Evolutionary conservation across 495 filamentous ascomycete species (phyloP).

Genomic region (Trichoderma orchidacearum): DNA sequence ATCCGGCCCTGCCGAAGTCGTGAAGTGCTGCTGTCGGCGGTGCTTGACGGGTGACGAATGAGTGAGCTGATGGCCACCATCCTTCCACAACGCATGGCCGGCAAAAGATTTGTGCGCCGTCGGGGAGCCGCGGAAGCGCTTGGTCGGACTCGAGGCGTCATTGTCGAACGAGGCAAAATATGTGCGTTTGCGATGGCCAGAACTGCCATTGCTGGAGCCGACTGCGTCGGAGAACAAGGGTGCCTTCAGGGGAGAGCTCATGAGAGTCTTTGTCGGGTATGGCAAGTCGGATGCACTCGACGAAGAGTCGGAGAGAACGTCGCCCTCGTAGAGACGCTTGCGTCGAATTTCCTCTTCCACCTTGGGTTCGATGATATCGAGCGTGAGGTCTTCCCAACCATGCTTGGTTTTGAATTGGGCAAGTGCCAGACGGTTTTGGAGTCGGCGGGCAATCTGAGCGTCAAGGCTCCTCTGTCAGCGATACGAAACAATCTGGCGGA

Average conservation of each 20-base stretch:
- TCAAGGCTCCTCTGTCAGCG: constrained; percentile 3
- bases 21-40: constrained; percentile 48
- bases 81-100: constrained; percentile 57
- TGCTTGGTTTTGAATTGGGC: constrained; percentile 94
- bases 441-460: constrained; percentile 69
- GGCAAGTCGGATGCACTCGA: constrained; percentile 53
- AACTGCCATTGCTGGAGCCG: constrained; percentile 39
- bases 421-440: constrained; percentile 86
- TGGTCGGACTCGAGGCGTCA: constrained; percentile 35
- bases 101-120: constrained; percentile 41
- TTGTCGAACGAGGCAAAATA: constrained; percentile 38
- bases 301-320: constrained; percentile 65
- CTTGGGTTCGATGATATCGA: constrained; percentile 60
- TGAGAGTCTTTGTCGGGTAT: constrained; percentile 35
- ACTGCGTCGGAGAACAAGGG: constrained; percentile 59
- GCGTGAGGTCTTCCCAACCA: constrained; percentile 66
- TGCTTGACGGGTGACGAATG: constrained; percentile 72
- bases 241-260: constrained; percentile 51
- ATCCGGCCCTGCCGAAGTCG: constrained; percentile 43
- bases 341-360: constrained; percentile 59
- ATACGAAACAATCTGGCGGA: constrained; percentile 1
- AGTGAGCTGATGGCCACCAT: constrained; percentile 49
- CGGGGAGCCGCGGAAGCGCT: constrained; percentile 59
- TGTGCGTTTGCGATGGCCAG: constrained; percentile 41
- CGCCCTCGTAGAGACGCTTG: constrained; percentile 47